Evolutionary conservation across 2,329 filamentous ascomycete genomes (phyloP), one percentile per base, ranked within the genome.

Genomic region (Xylaria sp.): DNA sequence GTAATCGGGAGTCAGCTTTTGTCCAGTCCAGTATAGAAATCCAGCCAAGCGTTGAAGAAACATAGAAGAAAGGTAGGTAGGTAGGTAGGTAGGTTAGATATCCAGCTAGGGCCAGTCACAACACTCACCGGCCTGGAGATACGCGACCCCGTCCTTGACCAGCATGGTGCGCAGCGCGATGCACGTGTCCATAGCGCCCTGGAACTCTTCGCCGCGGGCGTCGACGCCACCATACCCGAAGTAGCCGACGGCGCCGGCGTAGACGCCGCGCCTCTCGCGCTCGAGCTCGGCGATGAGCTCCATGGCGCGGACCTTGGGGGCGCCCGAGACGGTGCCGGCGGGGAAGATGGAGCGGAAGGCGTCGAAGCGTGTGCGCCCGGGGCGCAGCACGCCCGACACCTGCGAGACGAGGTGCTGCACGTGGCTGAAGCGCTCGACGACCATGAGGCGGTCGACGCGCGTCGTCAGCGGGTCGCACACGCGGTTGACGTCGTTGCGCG

Each of bases 321-420:
- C 93, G 4, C 94, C 94, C 17, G 90, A 94, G 24, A 97, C 93
- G 0, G 94, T 99, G 51, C 94, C 94, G 4, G 94, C 94, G 0
- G 94, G 94, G 78, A 99, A 99, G 66, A 99, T 97, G 62, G 90
- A 92, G 38, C 93, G 85, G 77, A 99, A 96, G 8, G 94, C 94
- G 69, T 97, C 93, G 74, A 96, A 99, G 54, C 94, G 84, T 24
- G 91, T 93, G 78, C 92, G 92, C 38, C 82, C 92, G 4, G 84
- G 80, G 42, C 94, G 84, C 62, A 97, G 76, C n/a, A 94, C 82
- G 41, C 94, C 93, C 1, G 91, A 96, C 0, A 99, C 94, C 73
- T 99, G 92, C 1, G 91, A 96, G 4, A 96, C 92, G 17, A 99
- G 83, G 73, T 99, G 94, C 79, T 97, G 94, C 22, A 99, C 94